phyloP scores from a whole-genome alignment of 352 stramenopile genomes.

The Phytophthora megakarya region DNA sequence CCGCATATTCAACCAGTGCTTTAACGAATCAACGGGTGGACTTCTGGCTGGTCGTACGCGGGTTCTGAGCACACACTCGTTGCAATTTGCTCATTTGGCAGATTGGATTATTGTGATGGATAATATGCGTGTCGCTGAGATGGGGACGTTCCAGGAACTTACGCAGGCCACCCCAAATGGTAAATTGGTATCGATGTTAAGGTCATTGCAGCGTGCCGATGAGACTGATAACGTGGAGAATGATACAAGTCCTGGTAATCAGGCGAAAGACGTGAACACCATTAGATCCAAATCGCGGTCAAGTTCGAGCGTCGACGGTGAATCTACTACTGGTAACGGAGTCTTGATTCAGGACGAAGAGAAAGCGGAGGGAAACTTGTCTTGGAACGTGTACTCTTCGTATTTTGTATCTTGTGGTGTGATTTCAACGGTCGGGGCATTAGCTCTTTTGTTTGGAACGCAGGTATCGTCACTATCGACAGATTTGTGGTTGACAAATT shows the following conservation, averaged over 20 bases:
- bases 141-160: slow-evolving; percentile 64
- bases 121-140: slow-evolving; percentile 63
- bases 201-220: slow-evolving; percentile 25
- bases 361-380: slow-evolving; percentile 47
- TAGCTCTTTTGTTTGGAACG: slow-evolving; percentile 44
- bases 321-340: slow-evolving; percentile 2
- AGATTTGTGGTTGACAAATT: slow-evolving; percentile 71
- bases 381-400: slow-evolving; percentile 41
- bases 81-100: slow-evolving; percentile 56
- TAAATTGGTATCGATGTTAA: slow-evolving; percentile 51
- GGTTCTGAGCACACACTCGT: slow-evolving; percentile 55
- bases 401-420: slow-evolving; percentile 59
- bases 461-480: slow-evolving; percentile 62
- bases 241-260: background rate
- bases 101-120: slow-evolving; percentile 83
- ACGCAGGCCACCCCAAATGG: slow-evolving; percentile 43
- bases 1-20: slow-evolving; percentile 58
- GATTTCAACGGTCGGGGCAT: slow-evolving; percentile 38
- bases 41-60: slow-evolving; percentile 56
- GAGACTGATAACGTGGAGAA: slow-evolving; percentile 4
- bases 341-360: slow-evolving; percentile 55
- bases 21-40: slow-evolving; percentile 41
- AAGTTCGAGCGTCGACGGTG: slow-evolving; percentile 8
- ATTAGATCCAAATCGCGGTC: slow-evolving; percentile 20
- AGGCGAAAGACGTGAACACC: background rate